Percentiles rank a stretch among this genome's conserved stretches.
Evolutionary conservation across 495 filamentous ascomycete species (phyloP).

Genomic region (Penicillium nucicola): DNA sequence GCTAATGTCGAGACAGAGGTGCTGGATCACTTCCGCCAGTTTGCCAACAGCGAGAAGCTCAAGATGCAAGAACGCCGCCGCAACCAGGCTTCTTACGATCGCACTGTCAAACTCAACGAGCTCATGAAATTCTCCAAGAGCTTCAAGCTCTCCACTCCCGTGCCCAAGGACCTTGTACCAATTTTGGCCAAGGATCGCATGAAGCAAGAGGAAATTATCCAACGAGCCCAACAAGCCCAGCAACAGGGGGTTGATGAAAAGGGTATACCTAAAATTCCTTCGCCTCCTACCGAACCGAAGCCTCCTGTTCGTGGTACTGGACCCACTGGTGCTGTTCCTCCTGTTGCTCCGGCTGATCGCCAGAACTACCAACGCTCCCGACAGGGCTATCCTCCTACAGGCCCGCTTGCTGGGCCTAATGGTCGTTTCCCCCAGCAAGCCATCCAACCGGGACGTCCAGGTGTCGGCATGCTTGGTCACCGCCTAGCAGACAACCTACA

Average conservation of each 20-base stretch:
- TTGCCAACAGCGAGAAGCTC: constrained; percentile 73
- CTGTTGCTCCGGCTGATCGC: constrained; percentile 39
- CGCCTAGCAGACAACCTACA: constrained; percentile 55
- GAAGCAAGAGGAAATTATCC: constrained; percentile 90
- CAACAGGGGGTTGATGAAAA: constrained; percentile 57
- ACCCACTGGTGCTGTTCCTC: constrained; percentile 30
- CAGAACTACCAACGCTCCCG: constrained; percentile 41
- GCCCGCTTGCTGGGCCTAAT: constrained; percentile 35
- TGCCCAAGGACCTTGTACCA: constrained; percentile 85
- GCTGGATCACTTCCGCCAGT: constrained; percentile 74
- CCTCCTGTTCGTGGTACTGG: constrained; percentile 25
- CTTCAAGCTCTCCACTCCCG: constrained; percentile 90
- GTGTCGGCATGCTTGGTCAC: constrained; percentile 48
- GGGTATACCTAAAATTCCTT: constrained; percentile 36
- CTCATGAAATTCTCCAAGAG: constrained; percentile 89
- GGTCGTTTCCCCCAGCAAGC: constrained; percentile 40
- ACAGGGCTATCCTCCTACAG: constrained; percentile 46
- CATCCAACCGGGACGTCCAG: constrained; percentile 38
- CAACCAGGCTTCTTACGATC: constrained; percentile 64
- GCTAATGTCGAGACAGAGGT: constrained; percentile 77
- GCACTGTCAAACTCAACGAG: constrained; percentile 86
- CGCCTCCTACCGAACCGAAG: constrained; percentile 36
- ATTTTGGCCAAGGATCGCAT: constrained; percentile 93
- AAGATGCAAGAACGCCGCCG: constrained; percentile 69
- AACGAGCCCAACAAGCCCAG: constrained; percentile 72